A percentile compares a stretch with the other conserved stretches of the same genome.
phyloP scores from a whole-genome alignment of 495 filamentous ascomycete species.

The Delitschia confertaspora region DNA sequence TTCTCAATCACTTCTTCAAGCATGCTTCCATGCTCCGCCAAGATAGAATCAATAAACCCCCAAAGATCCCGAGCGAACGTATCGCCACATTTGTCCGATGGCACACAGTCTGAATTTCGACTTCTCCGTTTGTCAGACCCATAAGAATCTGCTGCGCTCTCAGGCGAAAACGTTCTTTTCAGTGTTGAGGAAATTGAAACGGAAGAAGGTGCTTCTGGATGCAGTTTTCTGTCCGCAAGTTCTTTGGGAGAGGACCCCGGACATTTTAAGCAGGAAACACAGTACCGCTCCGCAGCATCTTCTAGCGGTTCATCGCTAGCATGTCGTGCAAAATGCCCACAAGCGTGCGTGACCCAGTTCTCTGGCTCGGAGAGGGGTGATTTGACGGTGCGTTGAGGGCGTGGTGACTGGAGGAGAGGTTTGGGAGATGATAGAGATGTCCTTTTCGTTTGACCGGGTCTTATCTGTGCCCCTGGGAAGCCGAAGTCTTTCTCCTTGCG shows the following conservation, averaged over 20 bases:
- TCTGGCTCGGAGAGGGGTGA: constrained; percentile 4
- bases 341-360: constrained; percentile 17
- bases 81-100: constrained; percentile 18
- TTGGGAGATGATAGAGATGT: neutral
- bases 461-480: constrained; percentile 21
- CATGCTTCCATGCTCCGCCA: constrained; percentile 25
- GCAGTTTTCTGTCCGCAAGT: too few relatives aligned
- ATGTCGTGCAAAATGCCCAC: constrained; percentile 18
- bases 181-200: too few relatives aligned
- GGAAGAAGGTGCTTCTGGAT: too few relatives aligned
- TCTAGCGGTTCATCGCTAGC: constrained; percentile 1
- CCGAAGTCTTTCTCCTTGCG: constrained; percentile 23
- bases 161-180: neutral
- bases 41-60: constrained; percentile 24
- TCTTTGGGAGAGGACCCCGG: too few relatives aligned
- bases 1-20: constrained; percentile 28
- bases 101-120: constrained; percentile 13
- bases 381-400: neutral
- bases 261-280: too few relatives aligned
- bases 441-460: constrained; percentile 1
- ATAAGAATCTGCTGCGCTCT: neutral
- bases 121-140: too few relatives aligned
- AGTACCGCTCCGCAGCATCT: too few relatives aligned
- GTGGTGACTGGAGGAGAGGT: neutral
- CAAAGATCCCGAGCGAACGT: constrained; percentile 24